Evolutionary conservation across 1,284 basidiomycete genomes (phyloP).

Genomic region (Papiliotrema flavescens): DNA sequence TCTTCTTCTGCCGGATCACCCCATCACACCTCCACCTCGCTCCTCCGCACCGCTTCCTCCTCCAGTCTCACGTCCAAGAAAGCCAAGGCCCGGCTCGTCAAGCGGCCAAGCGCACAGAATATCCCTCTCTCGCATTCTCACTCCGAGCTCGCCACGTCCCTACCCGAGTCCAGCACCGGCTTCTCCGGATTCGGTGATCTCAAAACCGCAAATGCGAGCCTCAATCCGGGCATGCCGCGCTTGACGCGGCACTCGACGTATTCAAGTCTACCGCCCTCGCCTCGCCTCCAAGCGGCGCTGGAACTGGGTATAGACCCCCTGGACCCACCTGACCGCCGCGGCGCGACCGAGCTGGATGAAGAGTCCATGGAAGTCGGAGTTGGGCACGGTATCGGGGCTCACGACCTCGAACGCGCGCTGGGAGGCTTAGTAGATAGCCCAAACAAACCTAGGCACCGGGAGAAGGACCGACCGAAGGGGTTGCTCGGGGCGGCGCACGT

Average conservation of each 20-base stretch:
- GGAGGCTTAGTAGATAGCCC: neutral
- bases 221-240: slow-evolving; percentile 6
- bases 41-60: neutral
- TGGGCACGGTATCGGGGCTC: neutral
- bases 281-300: slow-evolving; percentile 1
- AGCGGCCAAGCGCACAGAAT: neutral
- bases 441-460: neutral
- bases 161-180: neutral
- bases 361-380: neutral
- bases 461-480: neutral
- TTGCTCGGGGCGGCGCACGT: neutral
- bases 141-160: neutral
- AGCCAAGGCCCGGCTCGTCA: neutral
- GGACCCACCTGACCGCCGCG: neutral
- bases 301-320: neutral
- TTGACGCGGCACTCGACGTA: neutral
- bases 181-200: slow-evolving; percentile 1
- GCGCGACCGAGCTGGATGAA: neutral
- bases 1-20: too few relatives aligned
- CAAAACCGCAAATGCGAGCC: slow-evolving; percentile 11
- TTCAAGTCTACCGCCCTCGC: neutral
- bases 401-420: neutral
- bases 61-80: neutral
- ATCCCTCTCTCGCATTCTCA: neutral
- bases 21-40: neutral